Evolutionary conservation across 75 land plant species (phyloP).

Genomic region (Cryptomeria japonica): DNA sequence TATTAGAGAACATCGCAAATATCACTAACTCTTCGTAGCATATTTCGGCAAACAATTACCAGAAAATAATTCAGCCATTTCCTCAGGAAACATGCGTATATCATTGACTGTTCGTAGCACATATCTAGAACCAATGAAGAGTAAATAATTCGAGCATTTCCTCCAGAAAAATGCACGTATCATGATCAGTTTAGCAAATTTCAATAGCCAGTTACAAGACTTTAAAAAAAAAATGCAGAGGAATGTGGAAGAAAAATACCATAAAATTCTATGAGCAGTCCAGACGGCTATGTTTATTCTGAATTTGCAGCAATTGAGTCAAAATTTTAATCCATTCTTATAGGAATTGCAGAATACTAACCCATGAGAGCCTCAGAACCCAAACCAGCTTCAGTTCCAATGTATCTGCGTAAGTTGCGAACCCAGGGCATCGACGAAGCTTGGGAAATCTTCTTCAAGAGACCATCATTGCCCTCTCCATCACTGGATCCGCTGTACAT

Average conservation of each 20-base stretch:
- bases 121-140: background rate
- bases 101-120: background rate
- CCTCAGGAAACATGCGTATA: background rate
- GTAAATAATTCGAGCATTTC: background rate
- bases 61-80: background rate
- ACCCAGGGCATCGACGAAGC: slow-evolving; percentile 95
- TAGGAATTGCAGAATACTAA: slow-evolving; percentile 12
- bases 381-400: slow-evolving; percentile 86
- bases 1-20: background rate
- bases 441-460: slow-evolving; percentile 55
- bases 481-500: slow-evolving; percentile 70
- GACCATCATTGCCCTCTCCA: slow-evolving; percentile 46
- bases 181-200: background rate
- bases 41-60: background rate
- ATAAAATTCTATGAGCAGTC: background rate
- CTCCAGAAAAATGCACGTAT: background rate
- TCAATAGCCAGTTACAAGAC: background rate
- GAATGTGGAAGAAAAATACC: background rate
- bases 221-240: background rate
- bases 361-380: slow-evolving; percentile 98
- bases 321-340: background rate
- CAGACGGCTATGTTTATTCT: background rate
- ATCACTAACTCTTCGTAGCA: background rate
- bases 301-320: background rate
- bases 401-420: slow-evolving; percentile 80